Evolutionary conservation across 495 filamentous ascomycete species (phyloP).

Genomic region (Clavariopsis aquatica): DNA sequence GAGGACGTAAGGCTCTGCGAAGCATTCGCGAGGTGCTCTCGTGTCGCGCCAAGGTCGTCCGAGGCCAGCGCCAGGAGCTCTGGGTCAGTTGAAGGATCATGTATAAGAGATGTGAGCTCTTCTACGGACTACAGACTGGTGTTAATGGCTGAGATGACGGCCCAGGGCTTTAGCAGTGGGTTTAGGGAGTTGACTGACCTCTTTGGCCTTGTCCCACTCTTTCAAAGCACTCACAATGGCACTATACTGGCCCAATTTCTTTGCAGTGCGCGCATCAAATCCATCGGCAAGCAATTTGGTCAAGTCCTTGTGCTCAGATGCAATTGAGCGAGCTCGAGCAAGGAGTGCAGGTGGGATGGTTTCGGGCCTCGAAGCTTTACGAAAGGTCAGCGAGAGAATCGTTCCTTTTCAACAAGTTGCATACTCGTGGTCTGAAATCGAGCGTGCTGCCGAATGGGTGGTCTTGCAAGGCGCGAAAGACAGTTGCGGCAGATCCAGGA

Average conservation of each 20-base stretch:
- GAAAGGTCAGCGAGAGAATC: neutral
- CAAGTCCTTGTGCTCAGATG: slow-evolving; percentile 66
- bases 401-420: neutral
- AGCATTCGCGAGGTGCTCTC: slow-evolving; percentile 58
- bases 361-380: slow-evolving; percentile 13
- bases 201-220: slow-evolving; percentile 64
- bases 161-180: neutral
- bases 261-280: slow-evolving; percentile 74
- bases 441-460: slow-evolving; percentile 11
- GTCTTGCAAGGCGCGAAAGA: slow-evolving; percentile 31
- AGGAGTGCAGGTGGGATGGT: slow-evolving; percentile 62
- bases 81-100: slow-evolving; percentile 60
- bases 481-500: slow-evolving; percentile 44
- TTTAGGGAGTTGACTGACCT: slow-evolving; percentile 39
- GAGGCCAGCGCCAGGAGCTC: slow-evolving; percentile 69
- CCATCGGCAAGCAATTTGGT: slow-evolving; percentile 56
- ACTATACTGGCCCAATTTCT: slow-evolving; percentile 73
- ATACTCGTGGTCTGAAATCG: slow-evolving; percentile 37
- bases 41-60: slow-evolving; percentile 72
- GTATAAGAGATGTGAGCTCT: slow-evolving; percentile 60
- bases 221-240: slow-evolving; percentile 66
- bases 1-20: slow-evolving; percentile 66
- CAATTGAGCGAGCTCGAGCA: slow-evolving; percentile 62
- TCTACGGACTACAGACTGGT: slow-evolving; percentile 51
- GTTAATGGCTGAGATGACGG: slow-evolving; percentile 12